A percentile compares a stretch with the other conserved stretches of the same genome.
phyloP scores from a whole-genome alignment of 176 grass and related monocot species.

The Guadua angustifolia region DNA sequence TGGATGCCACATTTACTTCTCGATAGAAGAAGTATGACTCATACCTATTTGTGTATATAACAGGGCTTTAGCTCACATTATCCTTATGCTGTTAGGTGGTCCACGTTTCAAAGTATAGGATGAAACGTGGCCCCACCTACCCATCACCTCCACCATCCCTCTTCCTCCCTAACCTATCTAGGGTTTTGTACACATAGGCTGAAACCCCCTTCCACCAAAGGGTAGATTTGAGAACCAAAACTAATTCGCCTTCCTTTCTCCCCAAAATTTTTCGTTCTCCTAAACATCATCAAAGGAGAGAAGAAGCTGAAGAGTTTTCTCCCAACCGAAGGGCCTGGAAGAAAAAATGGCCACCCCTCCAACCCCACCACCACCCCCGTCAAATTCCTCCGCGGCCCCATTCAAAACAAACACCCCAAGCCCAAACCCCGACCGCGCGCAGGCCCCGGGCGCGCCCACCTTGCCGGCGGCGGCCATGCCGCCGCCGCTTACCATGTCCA shows the following conservation, averaged over 20 bases:
- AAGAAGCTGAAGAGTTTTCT: not conserved
- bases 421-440: constrained; percentile 7
- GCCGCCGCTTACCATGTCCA: not conserved
- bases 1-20: too few species aligned
- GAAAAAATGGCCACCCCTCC: constrained; percentile 43
- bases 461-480: not conserved
- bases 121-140: not conserved
- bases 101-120: not conserved
- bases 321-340: constrained; percentile 34
- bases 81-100: too few species aligned
- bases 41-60: not conserved
- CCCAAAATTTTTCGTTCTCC: too few species aligned
- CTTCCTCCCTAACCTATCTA: not conserved
- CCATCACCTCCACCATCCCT: too few species aligned
- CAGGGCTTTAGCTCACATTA: not conserved
- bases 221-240: not conserved
- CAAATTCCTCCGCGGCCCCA: constrained; percentile 18
- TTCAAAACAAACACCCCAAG: constrained; percentile 39
- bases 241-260: not conserved
- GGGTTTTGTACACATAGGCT: not conserved
- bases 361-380: constrained; percentile 31
- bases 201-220: not conserved
- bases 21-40: not conserved
- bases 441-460: not conserved
- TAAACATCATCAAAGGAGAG: not conserved